Conservation (phyloP, 1,284 basidiomycete genomes). For the Pterulicium gracile region DNA sequence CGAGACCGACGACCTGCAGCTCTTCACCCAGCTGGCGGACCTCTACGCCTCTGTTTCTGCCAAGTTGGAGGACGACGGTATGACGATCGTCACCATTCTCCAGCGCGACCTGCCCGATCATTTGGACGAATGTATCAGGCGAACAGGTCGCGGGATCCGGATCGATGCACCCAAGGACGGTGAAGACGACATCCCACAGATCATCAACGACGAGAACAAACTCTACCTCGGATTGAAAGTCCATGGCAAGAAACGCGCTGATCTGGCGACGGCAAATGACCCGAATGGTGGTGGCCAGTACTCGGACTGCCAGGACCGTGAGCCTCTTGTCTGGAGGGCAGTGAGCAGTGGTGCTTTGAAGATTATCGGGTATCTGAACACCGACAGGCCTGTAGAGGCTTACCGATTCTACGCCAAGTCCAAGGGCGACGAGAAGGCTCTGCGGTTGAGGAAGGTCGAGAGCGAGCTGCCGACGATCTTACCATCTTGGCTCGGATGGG, state of each 20-base stretch:
- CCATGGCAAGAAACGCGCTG: constrained; percentile 46
- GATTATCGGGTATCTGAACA: constrained; percentile 35
- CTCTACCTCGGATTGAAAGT: constrained; percentile 47
- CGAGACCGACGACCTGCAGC: constrained; percentile 34
- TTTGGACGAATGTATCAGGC: constrained; percentile 42
- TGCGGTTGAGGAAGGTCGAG: constrained; percentile 21
- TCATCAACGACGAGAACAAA: constrained; percentile 28
- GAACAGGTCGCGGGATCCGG: constrained; percentile 35
- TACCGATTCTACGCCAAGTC: constrained; percentile 32
- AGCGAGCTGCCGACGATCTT: constrained; percentile 27
- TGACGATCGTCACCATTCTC: constrained; percentile 20
- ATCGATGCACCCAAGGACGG: constrained; percentile 18
- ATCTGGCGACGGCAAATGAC: constrained; percentile 36
- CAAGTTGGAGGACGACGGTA: constrained; percentile 14
- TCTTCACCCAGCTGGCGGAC: constrained; percentile 33
- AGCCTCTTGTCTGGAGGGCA: constrained; percentile 36
- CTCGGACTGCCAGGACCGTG: constrained; percentile 6
- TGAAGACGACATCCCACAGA: constrained; percentile 14
- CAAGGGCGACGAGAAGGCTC: constrained; percentile 28
- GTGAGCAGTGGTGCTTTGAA: constrained; percentile 19
- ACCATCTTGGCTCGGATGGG: constrained; percentile 38
- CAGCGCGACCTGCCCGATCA: constrained; percentile 31
- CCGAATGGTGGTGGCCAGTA: constrained; percentile 23
- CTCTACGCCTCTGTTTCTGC: constrained; percentile 26
- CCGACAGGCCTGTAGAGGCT: constrained; percentile 21